phyloP scores from a whole-genome alignment of 2,329 filamentous ascomycete species.

The Claviceps sp. region DNA sequence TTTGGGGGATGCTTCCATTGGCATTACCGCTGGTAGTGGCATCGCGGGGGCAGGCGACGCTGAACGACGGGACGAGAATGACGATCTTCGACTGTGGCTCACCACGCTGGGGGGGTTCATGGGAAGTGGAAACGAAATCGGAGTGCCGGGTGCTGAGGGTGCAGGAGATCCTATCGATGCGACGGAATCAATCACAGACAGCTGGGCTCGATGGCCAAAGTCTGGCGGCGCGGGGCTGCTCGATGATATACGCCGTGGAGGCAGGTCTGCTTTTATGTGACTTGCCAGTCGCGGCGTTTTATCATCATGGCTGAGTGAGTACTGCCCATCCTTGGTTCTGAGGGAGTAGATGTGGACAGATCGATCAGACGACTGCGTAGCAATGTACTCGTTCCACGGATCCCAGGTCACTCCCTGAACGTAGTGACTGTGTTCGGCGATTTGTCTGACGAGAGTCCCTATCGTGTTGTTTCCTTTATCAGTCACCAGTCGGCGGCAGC shows the following conservation, averaged over 20 bases:
- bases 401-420: constrained; percentile 98
- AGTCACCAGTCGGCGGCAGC: constrained; percentile 3
- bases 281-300: constrained; percentile 71
- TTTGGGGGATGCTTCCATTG: constrained; percentile 78
- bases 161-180: constrained; percentile 63
- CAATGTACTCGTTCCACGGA: constrained; percentile 93
- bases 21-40: constrained; percentile 89
- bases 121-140: constrained; percentile 73
- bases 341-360: constrained; percentile 96
- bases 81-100: constrained; percentile 86
- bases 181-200: constrained; percentile 39
- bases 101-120: constrained; percentile 92
- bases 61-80: constrained; percentile 77
- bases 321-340: constrained; percentile 92
- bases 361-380: constrained; percentile 93
- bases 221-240: constrained; percentile 87
- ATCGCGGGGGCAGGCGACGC: constrained; percentile 88
- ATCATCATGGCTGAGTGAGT: constrained; percentile 56
- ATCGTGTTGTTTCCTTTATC: neutral
- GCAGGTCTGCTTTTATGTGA: constrained; percentile 73
- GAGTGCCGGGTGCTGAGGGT: constrained; percentile 85
- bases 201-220: constrained; percentile 51
- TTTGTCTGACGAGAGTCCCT: constrained; percentile 67
- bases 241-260: constrained; percentile 75
- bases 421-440: constrained; percentile 95